Evolutionary conservation across 805 yeast species (phyloP).

Genomic region (Yarrowia sp.): DNA sequence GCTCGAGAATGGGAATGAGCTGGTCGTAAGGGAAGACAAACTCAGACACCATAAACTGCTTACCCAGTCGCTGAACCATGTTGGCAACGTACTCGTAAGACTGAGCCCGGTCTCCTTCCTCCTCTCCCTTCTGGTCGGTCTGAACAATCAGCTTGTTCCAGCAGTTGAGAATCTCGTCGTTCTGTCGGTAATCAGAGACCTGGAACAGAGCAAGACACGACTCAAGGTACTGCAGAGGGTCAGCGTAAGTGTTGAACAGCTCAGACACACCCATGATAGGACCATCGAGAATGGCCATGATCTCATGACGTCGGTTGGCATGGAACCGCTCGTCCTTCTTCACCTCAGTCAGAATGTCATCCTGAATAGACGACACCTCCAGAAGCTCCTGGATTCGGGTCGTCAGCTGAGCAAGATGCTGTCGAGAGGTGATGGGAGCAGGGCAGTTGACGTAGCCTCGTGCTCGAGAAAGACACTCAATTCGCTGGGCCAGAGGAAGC

Average conservation of each 20-base stretch:
- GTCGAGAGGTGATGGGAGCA: constrained; percentile 72
- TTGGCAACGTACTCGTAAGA: constrained; percentile 43
- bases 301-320: constrained; percentile 48
- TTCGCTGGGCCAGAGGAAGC: constrained; percentile 66
- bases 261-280: constrained; percentile 71
- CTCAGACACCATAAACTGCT: constrained; percentile 64
- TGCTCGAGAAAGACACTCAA: constrained; percentile 87
- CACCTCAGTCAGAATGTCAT: constrained; percentile 49
- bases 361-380: constrained; percentile 83
- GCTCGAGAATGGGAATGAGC: constrained; percentile 62
- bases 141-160: constrained; percentile 74
- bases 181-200: constrained; percentile 78
- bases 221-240: constrained; percentile 83
- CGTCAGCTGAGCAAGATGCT: constrained; percentile 69
- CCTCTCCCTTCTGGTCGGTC: constrained; percentile 37
- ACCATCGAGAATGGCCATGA: constrained; percentile 57
- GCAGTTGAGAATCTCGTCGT: constrained; percentile 75
- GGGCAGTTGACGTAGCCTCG: constrained; percentile 87
- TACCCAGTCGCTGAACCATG: constrained; percentile 52
- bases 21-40: constrained; percentile 76
- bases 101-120: constrained; percentile 34
- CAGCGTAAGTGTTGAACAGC: constrained; percentile 80
- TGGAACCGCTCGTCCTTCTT: constrained; percentile 44
- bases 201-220: constrained; percentile 75
- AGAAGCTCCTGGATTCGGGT: constrained; percentile 71